Conservation (phyloP, 2,329 filamentous ascomycete species). For the Acrocalymma vagum region DNA sequence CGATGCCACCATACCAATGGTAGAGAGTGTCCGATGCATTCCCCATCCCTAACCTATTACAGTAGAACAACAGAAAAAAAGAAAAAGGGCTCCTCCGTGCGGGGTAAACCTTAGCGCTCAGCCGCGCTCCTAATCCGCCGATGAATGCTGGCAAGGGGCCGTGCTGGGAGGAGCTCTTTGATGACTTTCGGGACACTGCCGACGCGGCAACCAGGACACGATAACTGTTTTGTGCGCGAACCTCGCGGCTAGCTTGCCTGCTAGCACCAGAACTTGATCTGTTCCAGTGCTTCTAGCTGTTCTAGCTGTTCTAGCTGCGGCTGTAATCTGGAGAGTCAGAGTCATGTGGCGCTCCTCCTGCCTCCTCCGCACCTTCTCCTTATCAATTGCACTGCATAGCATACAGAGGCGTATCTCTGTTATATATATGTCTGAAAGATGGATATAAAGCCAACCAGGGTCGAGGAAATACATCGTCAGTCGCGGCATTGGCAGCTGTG, state of each 20-base stretch:
- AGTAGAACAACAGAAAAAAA: no score
- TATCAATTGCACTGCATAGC: slow-evolving; percentile 1
- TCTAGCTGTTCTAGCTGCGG: slow-evolving; percentile 7
- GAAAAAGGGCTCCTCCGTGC: no score
- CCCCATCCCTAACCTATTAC: no score
- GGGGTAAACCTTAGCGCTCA: no score
- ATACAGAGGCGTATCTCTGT: slow-evolving; percentile 1
- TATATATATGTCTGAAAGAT: slow-evolving; percentile 1
- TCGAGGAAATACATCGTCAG: neutral
- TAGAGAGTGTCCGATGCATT: no score
- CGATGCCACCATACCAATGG: no score
- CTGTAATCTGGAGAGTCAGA: neutral
- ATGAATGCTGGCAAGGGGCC: neutral
- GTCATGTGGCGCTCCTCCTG: slow-evolving; percentile 7
- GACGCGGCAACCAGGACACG: slow-evolving; percentile 2
- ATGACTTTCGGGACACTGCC: neutral
- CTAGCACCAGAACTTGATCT: no score
- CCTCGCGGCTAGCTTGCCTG: no score
- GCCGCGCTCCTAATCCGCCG: no score
- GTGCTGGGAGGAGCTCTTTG: slow-evolving; percentile 5
- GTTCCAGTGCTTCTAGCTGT: no score
- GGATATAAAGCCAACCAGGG: slow-evolving; percentile 2
- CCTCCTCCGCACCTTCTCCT: no score
- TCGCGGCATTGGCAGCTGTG: neutral
- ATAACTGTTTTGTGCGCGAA: no score